Evolutionary conservation across 495 filamentous ascomycete genomes (phyloP), one percentile per base, ranked within the genome.

Genomic region (Pseudotulostoma volvatum): DNA sequence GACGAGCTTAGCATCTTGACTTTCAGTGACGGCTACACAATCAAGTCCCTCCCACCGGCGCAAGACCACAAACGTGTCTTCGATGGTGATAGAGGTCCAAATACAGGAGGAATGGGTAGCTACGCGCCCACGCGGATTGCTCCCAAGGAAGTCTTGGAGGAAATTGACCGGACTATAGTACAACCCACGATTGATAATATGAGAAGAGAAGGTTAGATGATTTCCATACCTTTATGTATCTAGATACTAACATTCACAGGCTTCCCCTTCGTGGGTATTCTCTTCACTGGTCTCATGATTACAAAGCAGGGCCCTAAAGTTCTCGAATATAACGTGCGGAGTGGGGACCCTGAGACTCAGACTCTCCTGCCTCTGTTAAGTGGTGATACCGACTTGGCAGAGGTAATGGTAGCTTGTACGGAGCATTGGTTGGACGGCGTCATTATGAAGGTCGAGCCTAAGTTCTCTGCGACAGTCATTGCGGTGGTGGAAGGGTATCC

Each of bases 281-380:
- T 97, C 15, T 97, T 96, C 59, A 96, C 90, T 7, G 90, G 92
- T 20, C 63, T 96, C 3, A 97, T 96, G 90, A 82, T 97, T 61
- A 93, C 87, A 33, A 71, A 76, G 48, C 60, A 71, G 44, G 90
- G 90, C 1, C 79, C 90, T 3, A 92, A 85, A 63, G 76, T 81
- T 4, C 72, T 97, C 18, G 90, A 97, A 59, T 97, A 97, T 63
- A 97, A 97, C 48, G 87, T 94, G 36, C 77, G 90, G 38, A 93
- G 93, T 45, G 90, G 90, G 21, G 88, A 97, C 47, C 90, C 90
- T 14, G 90, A 97, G 60, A 93, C 85, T 0, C 88, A 97, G 63
- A 95, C 84, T 8, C 68, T 94, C 4, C 66, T 97, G 4, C 79
- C 85, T 9, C 68, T 96, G 14, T 65, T 97, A 42, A 77, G 70